phyloP scores from a whole-genome alignment of 371 early-diverging fungal genomes.

The Dentiscutata heterogama region DNA sequence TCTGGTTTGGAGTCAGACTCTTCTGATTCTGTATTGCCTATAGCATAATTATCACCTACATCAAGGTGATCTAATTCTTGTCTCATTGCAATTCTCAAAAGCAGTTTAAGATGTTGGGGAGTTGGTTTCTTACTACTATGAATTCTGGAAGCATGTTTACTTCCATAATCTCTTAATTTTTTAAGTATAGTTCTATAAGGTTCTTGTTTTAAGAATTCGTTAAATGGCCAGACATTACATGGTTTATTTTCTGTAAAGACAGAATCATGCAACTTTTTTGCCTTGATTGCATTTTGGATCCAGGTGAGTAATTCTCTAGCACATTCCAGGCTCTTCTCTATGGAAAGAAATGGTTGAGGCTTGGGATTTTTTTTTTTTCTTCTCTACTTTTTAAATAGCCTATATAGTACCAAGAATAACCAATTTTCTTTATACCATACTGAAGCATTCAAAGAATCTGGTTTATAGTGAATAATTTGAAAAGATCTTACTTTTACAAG shows the following conservation, averaged over 20 bases:
- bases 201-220: slow-evolving; percentile 25
- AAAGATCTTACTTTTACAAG: background rate
- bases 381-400: slow-evolving; percentile 32
- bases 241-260: slow-evolving; percentile 6
- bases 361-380: slow-evolving; percentile 36
- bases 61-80: background rate
- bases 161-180: slow-evolving; percentile 42
- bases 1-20: background rate
- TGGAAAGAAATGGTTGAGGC: slow-evolving; percentile 22
- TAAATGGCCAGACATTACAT: slow-evolving; percentile 18
- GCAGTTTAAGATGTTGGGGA: slow-evolving; percentile 20
- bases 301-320: slow-evolving; percentile 38
- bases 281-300: slow-evolving; percentile 26
- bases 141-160: slow-evolving; percentile 25
- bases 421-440: slow-evolving; percentile 12
- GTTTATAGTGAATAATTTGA: background rate
- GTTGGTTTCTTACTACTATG: slow-evolving; percentile 31
- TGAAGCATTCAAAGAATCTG: background rate
- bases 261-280: slow-evolving; percentile 13
- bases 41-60: background rate
- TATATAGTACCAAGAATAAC: background rate
- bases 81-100: background rate
- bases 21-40: slow-evolving; percentile 10
- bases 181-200: slow-evolving; percentile 15
- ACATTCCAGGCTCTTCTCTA: slow-evolving; percentile 36